Evolutionary conservation across 2,329 filamentous ascomycete species (phyloP).

Genomic region (Cercospora sp.): DNA sequence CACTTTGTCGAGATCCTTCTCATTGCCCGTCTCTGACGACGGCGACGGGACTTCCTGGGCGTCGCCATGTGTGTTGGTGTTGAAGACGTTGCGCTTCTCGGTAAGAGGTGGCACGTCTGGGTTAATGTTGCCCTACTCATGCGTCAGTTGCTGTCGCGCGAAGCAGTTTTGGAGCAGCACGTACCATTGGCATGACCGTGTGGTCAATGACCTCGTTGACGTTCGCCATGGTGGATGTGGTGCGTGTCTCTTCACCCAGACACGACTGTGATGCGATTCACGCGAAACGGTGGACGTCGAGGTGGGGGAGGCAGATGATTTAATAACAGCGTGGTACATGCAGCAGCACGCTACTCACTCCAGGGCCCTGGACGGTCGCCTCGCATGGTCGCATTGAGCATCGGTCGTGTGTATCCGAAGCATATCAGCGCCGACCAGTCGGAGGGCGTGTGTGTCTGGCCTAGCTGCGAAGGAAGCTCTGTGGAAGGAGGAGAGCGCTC

Average conservation of each 20-base stretch:
- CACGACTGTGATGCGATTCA: slow-evolving; percentile 5
- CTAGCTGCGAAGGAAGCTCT: slow-evolving; percentile 16
- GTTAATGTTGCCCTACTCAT: slow-evolving; percentile 30
- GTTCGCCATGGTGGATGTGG: slow-evolving; percentile 27
- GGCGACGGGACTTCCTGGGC: slow-evolving; percentile 8
- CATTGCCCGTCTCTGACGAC: slow-evolving; percentile 5
- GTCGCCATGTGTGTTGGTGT: slow-evolving; percentile 27
- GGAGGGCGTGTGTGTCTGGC: not conserved
- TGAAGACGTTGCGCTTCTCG: slow-evolving; percentile 43
- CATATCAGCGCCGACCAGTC: slow-evolving; percentile 9
- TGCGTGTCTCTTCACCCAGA: slow-evolving; percentile 19
- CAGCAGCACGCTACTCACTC: not conserved
- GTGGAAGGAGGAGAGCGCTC: slow-evolving; percentile 9
- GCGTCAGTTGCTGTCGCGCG: not conserved
- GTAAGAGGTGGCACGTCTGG: slow-evolving; percentile 37
- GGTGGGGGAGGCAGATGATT: not conserved
- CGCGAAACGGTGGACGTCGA: not conserved
- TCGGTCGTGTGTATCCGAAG: slow-evolving; percentile 8
- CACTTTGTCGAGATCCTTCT: slow-evolving; percentile 35
- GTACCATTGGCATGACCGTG: slow-evolving; percentile 37
- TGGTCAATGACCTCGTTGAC: slow-evolving; percentile 39
- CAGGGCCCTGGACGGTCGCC: slow-evolving; percentile 13
- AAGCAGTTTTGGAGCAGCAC: not conserved
- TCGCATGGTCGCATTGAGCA: slow-evolving; percentile 20
- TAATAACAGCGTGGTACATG: slow-evolving; percentile 5